Percentiles rank a stretch among this genome's conserved stretches.
Conservation (phyloP, 78 protist genomes). For the Dictyostelium firmibasis region DNA sequence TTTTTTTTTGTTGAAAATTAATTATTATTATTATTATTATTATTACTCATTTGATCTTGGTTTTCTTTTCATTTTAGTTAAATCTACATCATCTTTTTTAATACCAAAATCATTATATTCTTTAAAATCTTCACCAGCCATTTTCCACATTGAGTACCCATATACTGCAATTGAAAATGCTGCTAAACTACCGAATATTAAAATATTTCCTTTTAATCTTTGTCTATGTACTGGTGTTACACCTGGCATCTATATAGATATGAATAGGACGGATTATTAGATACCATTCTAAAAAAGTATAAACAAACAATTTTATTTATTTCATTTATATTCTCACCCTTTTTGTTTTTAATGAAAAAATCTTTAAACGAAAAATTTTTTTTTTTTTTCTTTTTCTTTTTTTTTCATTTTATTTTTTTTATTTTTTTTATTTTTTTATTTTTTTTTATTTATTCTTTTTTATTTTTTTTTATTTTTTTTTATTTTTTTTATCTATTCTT, state of each 20-base stretch:
- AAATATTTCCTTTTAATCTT: constrained; percentile 12
- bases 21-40: neutral
- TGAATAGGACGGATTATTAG: no score
- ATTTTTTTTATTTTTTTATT: no score
- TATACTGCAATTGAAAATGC: constrained; percentile 7
- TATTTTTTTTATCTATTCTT: no score
- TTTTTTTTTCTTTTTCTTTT: no score
- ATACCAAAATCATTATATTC: constrained; percentile 58
- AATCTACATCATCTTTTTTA: constrained; percentile 18
- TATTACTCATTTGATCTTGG: constrained; percentile 19
- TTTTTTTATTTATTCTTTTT: no score
- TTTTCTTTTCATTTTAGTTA: constrained; percentile 23
- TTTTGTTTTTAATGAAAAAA: neutral
- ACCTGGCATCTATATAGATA: constrained; percentile 1
- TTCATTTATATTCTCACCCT: neutral
- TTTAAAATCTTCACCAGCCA: constrained; percentile 68
- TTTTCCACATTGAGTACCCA: constrained; percentile 25
- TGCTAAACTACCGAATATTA: constrained; percentile 3
- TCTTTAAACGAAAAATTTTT: neutral
- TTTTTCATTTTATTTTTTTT: no score
- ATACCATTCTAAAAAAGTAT: neutral
- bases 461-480: no score
- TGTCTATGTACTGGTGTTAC: constrained; percentile 31
- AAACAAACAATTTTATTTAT: no score
- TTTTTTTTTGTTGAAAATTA: no score